Percentiles rank a stretch among this genome's conserved stretches.
phyloP scores from a whole-genome alignment of 208 protist species.

The Strigomonas culicis region DNA sequence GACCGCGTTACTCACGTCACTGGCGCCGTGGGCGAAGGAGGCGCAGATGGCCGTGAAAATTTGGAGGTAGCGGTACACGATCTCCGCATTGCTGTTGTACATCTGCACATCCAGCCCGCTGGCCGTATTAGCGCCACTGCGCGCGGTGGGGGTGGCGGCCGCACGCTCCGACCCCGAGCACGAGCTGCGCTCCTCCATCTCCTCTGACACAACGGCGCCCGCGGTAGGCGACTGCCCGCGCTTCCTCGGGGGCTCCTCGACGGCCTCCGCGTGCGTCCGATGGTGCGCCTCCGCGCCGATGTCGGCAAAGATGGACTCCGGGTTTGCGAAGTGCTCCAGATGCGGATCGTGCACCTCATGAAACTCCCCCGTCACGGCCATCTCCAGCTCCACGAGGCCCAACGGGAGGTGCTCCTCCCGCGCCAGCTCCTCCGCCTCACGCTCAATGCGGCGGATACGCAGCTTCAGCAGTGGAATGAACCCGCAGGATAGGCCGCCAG shows the following conservation, averaged over 20 bases:
- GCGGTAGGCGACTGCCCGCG: constrained; percentile 1
- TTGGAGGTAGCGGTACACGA: constrained; percentile 78
- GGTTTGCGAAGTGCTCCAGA: neutral
- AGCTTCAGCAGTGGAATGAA: constrained; percentile 58
- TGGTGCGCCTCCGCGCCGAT: neutral
- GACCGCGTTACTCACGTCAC: constrained; percentile 84
- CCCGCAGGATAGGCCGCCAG: constrained; percentile 34
- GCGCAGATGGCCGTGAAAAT: constrained; percentile 79
- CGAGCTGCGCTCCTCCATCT: constrained; percentile 7
- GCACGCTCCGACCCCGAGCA: neutral
- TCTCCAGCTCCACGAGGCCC: constrained; percentile 17
- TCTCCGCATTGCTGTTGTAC: constrained; percentile 50
- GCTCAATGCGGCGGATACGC: constrained; percentile 28
- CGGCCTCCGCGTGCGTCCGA: constrained; percentile 3
- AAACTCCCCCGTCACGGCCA: neutral
- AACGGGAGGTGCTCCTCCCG: constrained; percentile 9
- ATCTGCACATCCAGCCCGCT: constrained; percentile 49
- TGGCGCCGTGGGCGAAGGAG: constrained; percentile 85
- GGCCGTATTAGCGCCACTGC: constrained; percentile 4
- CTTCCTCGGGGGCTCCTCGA: constrained; percentile 3
- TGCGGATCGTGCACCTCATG: neutral
- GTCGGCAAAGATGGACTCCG: neutral
- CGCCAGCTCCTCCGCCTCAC: constrained; percentile 23
- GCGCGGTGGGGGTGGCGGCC: neutral
- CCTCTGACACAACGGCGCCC: constrained; percentile 26